Evolutionary conservation across 108 stramenopile species (phyloP).

Genomic region (Nitzschia palea): DNA sequence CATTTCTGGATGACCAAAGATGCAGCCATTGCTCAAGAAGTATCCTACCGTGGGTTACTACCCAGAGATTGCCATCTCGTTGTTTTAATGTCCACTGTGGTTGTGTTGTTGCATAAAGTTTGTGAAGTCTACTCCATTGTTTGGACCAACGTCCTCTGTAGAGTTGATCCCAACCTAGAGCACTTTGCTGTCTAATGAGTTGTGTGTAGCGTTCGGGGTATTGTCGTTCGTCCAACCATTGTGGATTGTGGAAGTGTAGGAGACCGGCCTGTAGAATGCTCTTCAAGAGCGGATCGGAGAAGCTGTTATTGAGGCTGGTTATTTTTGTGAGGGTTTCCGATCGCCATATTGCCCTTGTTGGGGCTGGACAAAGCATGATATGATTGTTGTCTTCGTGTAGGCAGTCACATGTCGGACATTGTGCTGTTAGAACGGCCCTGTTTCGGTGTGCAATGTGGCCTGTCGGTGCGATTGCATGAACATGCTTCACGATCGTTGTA

Average conservation of each 20-base stretch:
- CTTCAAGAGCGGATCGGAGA: background rate
- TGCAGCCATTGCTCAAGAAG: background rate
- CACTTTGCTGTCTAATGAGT: background rate
- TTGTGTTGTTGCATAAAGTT: background rate
- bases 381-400: background rate
- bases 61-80: too few relatives aligned
- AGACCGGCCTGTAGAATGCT: background rate
- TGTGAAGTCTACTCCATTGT: background rate
- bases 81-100: background rate
- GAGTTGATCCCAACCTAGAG: background rate
- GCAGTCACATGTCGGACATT: background rate
- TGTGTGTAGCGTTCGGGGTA: too few relatives aligned
- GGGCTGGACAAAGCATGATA: background rate
- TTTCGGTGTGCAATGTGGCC: background rate
- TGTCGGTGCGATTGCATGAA: background rate
- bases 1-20: background rate
- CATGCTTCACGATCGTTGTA: background rate
- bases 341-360: background rate
- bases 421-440: background rate
- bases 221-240: too few relatives aligned
- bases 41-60: background rate
- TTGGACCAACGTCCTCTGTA: background rate
- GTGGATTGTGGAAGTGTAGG: background rate
- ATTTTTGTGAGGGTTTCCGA: background rate
- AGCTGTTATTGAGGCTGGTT: background rate